These are phyloP conservation scores for Phytophthora rubi DNA, from an alignment of 352 stramenopile species.

Conservation along the genomic window DNA sequence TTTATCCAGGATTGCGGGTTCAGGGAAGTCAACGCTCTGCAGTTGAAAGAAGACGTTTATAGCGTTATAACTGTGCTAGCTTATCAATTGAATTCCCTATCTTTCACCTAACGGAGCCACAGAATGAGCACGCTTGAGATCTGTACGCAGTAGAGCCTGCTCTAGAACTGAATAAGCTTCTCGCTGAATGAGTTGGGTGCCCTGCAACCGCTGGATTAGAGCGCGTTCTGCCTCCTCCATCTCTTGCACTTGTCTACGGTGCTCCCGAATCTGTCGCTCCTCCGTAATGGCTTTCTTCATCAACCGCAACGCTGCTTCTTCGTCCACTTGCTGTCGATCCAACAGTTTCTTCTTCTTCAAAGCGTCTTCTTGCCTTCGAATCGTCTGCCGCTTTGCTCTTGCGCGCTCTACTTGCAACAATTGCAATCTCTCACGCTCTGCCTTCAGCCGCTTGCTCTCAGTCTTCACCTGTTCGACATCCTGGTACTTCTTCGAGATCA, in stretches of 20 bases:
- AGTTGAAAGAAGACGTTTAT: no score
- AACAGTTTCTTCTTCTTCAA: constrained; percentile 57
- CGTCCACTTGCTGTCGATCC: constrained; percentile 55
- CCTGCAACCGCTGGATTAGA: constrained; percentile 71
- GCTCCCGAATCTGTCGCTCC: constrained; percentile 61
- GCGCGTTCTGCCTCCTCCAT: constrained; percentile 74
- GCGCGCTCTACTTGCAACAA: constrained; percentile 59
- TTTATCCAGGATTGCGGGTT: no score
- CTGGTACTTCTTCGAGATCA: constrained; percentile 81
- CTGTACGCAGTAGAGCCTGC: constrained; percentile 61
- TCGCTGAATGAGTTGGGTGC: constrained; percentile 75
- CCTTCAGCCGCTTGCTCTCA: constrained; percentile 69
- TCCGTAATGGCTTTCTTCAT: constrained; percentile 75
- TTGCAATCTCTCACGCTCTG: constrained; percentile 62
- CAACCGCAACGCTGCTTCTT: constrained; percentile 52
- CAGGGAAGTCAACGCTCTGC: no score
- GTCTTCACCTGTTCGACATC: constrained; percentile 80
- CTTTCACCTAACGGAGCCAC: constrained; percentile 31
- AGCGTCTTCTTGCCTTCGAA: constrained; percentile 65
- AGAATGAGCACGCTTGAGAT: constrained; percentile 37
- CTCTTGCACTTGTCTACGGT: constrained; percentile 58
- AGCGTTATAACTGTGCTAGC: neutral
- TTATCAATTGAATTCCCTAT: constrained; percentile 1
- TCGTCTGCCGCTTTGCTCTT: constrained; percentile 57
- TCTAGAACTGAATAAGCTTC: constrained; percentile 79